Base-by-base conservation (phyloP, 768 basidiomycete species). In the Lyophyllum shimeji region DNA sequence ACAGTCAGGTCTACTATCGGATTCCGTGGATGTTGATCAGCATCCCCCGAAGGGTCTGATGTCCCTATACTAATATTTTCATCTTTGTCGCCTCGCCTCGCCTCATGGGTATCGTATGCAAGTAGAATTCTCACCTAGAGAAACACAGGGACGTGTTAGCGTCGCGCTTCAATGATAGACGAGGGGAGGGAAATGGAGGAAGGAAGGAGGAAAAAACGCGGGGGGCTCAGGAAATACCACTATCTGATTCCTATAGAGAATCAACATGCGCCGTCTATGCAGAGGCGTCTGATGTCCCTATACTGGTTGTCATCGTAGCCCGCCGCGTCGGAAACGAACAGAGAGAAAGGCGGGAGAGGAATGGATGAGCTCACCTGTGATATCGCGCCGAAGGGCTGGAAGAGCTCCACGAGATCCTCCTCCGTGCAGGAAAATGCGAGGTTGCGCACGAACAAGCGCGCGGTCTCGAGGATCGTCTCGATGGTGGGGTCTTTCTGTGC, bases 361-460 rank as follows among this genome's bases (percentile, higher is more conserved):
- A 15, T 20, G 58, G 25, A 13, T 59, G n/a, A n/a, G 48, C 83
- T 78, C 58, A 93, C 93, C 87, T 95, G 89, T 40, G 79, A 79
- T 31, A 97, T 67, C 44, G 82, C 76, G 8, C 95, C 95, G 66
- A 82, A 92, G 0, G 81, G 74, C 2, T 70, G 67, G 68, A 95
- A 94, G 1, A 86, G 76, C 12, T 79, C 76, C 2, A 69, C 64
- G 0, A 98, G 71, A 48, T 97, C 94, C 1, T 76, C 69, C 17
- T 89, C 82, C 7, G 88, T 87, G 55, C 90, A 92, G 0, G 87
- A 82, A 65, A 94, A 98, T 0, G 94, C 79, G n/a, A 99, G 71
- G 66, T 98, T 99, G n/a, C 97, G 92, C 5, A 99, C 74, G 66
- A 98, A 98, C 1, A 98, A 74, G 3, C 95, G 83, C 0, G 84